phyloP scores from a whole-genome alignment of 176 grass and related monocot genomes.

The Musa troglodytarum region DNA sequence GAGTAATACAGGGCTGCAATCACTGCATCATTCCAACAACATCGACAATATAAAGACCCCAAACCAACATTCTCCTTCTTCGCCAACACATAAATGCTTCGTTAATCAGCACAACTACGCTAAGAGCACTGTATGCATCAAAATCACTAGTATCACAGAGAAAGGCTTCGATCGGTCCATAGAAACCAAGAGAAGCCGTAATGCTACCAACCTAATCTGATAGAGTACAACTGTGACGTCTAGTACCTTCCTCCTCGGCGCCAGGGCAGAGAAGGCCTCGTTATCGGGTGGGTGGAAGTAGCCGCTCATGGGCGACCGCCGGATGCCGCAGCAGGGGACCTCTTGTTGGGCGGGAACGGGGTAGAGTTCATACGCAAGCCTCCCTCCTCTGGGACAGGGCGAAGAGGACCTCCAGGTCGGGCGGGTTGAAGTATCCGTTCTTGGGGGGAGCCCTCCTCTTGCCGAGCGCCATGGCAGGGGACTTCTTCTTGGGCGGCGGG shows the following conservation, averaged over 20 bases:
- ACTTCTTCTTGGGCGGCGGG: conserved; percentile 57
- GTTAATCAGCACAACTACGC: no score
- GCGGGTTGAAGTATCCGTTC: conserved; percentile 25
- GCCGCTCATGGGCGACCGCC: no score
- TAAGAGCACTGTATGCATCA: not conserved
- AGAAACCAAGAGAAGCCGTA: not conserved
- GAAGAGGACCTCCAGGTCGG: conserved; percentile 20
- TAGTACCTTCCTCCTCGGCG: not conserved
- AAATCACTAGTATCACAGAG: conserved; percentile 1
- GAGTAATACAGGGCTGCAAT: no score
- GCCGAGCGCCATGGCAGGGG: not conserved
- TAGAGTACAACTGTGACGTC: not conserved
- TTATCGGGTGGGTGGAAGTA: no score
- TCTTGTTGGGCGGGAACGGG: no score
- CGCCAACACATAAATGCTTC: no score
- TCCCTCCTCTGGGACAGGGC: conserved; percentile 15
- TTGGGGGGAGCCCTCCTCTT: conserved; percentile 20
- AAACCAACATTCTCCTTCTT: no score
- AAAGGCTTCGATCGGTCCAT: not conserved
- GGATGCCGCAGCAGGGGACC: no score
- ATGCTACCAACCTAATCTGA: not conserved
- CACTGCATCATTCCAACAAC: no score
- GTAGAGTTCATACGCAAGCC: conserved; percentile 1
- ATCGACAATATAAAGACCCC: no score
- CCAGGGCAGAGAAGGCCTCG: no score